phyloP scores from a whole-genome alignment of 78 protist species.

The Tieghemostelium lacteum region DNA sequence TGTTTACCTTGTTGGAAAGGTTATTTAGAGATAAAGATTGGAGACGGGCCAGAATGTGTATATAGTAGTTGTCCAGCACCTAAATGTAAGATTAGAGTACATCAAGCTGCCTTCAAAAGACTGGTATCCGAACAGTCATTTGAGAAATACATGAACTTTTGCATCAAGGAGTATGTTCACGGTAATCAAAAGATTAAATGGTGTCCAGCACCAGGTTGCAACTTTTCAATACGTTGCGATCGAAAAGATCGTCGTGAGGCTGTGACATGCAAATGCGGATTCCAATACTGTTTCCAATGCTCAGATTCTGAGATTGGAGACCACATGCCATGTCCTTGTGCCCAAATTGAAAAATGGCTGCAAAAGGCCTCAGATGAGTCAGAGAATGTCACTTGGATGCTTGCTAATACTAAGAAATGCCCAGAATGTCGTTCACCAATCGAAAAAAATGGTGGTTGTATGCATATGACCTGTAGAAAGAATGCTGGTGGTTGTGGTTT shows the following conservation, averaged over 20 bases:
- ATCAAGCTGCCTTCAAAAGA: conserved; percentile 60
- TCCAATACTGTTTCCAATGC: conserved; percentile 80
- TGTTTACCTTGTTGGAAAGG: conserved; percentile 76
- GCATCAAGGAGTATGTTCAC: conserved; percentile 62
- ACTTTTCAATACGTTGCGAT: conserved; percentile 64
- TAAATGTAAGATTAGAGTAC: conserved; percentile 73
- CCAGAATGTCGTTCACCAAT: conserved; percentile 80
- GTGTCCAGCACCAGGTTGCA: conserved; percentile 86
- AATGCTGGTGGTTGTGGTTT: conserved; percentile 85
- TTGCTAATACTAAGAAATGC: conserved; percentile 86
- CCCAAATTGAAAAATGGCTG: conserved; percentile 67
- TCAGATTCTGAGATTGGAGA: conserved; percentile 79
- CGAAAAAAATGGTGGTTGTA: conserved; percentile 91
- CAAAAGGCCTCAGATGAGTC: conserved; percentile 85
- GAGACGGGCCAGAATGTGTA: conserved; percentile 76
- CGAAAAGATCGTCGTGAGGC: conserved; percentile 79
- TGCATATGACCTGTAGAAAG: conserved; percentile 88
- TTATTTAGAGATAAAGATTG: conserved; percentile 61
- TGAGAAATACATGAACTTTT: conserved; percentile 35
- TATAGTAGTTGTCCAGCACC: conserved; percentile 77
- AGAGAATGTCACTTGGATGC: conserved; percentile 88
- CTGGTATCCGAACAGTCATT: conserved; percentile 10
- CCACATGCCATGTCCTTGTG: conserved; percentile 81
- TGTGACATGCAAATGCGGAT: conserved; percentile 79
- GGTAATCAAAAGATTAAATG: conserved; percentile 81